Evolutionary conservation across 176 grass and related monocot genomes (phyloP).

Genomic region (Echinochloa phyllopogon): DNA sequence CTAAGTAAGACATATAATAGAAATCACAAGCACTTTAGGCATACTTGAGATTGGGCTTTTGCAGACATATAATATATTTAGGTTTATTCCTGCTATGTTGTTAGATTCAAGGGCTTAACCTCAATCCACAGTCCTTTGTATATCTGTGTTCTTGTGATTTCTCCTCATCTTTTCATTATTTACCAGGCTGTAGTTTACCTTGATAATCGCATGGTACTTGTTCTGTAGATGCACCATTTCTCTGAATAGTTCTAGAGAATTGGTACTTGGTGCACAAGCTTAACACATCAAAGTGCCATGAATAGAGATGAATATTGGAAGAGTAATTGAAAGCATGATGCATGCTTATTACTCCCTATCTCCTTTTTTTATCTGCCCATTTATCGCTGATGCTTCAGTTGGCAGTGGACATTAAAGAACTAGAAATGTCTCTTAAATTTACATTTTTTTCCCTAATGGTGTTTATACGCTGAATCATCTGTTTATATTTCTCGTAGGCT

Average conservation of each 20-base stretch:
- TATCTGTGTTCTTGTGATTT: constrained; percentile 20
- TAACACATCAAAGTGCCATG: background rate
- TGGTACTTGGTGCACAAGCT: constrained; percentile 4
- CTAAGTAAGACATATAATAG: too few relatives aligned
- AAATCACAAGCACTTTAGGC: too few relatives aligned
- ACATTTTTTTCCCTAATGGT: background rate
- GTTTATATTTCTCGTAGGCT: constrained; percentile 65
- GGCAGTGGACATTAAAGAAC: background rate
- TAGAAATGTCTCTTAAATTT: background rate
- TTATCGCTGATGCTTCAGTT: background rate
- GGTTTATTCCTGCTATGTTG: background rate
- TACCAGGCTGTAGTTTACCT: background rate
- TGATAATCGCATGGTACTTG: constrained; percentile 3
- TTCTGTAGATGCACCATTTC: background rate
- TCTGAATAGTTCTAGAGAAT: constrained; percentile 21
- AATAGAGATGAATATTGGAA: constrained; percentile 10
- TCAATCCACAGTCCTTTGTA: background rate
- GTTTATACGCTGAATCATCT: constrained; percentile 19
- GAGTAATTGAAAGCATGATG: background rate
- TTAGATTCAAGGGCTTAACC: constrained; percentile 24
- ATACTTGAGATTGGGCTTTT: constrained; percentile 30
- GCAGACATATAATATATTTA: background rate
- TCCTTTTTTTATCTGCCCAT: constrained; percentile 5
- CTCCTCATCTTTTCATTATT: constrained; percentile 10
- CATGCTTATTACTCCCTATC: background rate